Evolutionary conservation across 306 rosid species (phyloP).

Genomic region (Malus fusca): DNA sequence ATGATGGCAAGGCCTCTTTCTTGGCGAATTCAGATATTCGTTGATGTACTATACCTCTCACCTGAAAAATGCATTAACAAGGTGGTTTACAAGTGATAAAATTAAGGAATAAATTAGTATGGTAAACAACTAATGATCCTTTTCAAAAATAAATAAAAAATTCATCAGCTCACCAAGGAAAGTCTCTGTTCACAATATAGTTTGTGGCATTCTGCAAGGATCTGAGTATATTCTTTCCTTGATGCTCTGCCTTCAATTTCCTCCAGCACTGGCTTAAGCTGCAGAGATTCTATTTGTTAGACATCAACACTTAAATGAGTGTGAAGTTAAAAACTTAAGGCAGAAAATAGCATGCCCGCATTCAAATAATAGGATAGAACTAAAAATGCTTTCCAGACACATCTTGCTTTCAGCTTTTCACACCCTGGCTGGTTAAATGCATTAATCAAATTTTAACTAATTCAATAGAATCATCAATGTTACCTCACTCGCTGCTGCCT

Average conservation of each 20-base stretch:
- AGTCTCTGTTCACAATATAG: constrained; percentile 92
- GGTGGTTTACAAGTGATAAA: not conserved
- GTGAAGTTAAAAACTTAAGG: constrained; percentile 3
- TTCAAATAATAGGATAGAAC: not conserved
- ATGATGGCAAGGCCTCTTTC: constrained; percentile 90
- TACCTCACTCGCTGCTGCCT: constrained; percentile 99
- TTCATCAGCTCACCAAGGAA: constrained; percentile 68
- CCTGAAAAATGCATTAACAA: constrained; percentile 39
- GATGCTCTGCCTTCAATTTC: constrained; percentile 94
- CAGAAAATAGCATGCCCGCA: not conserved
- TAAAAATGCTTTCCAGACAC: constrained; percentile 11
- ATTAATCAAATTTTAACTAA: constrained; percentile 9
- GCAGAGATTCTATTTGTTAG: constrained; percentile 34
- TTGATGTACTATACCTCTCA: constrained; percentile 79
- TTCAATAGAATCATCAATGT: constrained; percentile 9
- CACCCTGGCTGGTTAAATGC: not conserved
- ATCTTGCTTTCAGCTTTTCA: constrained; percentile 7
- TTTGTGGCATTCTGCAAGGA: constrained; percentile 91
- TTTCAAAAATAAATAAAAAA: not conserved
- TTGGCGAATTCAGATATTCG: constrained; percentile 87
- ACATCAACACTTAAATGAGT: not conserved
- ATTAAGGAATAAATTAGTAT: constrained; percentile 7
- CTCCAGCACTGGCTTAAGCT: constrained; percentile 86
- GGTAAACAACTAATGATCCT: constrained; percentile 24
- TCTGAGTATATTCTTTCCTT: constrained; percentile 85